These are phyloP conservation scores for Skeletonema tropicum DNA, from an alignment of 108 stramenopile species.

Conservation along the genomic window DNA sequence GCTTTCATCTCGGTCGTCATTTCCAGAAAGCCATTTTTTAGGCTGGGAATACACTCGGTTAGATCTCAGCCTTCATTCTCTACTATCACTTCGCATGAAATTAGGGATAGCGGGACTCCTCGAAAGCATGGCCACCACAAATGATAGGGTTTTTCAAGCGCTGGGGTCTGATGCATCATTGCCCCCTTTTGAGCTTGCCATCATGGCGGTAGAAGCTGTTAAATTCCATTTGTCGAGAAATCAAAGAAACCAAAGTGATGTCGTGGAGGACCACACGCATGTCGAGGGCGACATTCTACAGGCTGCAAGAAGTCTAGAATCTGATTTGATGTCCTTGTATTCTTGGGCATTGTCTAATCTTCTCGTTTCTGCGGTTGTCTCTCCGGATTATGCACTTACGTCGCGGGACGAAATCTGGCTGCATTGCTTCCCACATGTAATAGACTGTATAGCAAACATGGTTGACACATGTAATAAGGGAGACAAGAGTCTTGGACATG, in stretches of 20 bases:
- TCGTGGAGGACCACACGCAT: background rate
- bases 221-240: slow-evolving; percentile 12
- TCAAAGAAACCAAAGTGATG: background rate
- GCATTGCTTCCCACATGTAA: slow-evolving; percentile 17
- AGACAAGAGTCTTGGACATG: slow-evolving; percentile 17
- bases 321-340: slow-evolving; percentile 16
- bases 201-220: slow-evolving; percentile 25
- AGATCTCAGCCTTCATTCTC: slow-evolving; percentile 32
- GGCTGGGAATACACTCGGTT: slow-evolving; percentile 25
- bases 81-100: slow-evolving; percentile 21
- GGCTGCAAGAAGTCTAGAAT: slow-evolving; percentile 4
- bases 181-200: slow-evolving; percentile 13
- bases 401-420: slow-evolving; percentile 17
- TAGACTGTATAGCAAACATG: slow-evolving; percentile 34
- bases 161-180: background rate
- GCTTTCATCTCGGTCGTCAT: background rate
- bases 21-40: background rate
- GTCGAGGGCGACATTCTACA: background rate
- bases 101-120: slow-evolving; percentile 28
- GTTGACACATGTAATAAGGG: background rate
- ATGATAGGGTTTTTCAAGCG: background rate
- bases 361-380: slow-evolving; percentile 17
- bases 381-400: slow-evolving; percentile 11
- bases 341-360: slow-evolving; percentile 30
- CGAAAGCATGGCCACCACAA: background rate